Conservation (phyloP, 306 rosid species). For the Castanospermum australe region DNA sequence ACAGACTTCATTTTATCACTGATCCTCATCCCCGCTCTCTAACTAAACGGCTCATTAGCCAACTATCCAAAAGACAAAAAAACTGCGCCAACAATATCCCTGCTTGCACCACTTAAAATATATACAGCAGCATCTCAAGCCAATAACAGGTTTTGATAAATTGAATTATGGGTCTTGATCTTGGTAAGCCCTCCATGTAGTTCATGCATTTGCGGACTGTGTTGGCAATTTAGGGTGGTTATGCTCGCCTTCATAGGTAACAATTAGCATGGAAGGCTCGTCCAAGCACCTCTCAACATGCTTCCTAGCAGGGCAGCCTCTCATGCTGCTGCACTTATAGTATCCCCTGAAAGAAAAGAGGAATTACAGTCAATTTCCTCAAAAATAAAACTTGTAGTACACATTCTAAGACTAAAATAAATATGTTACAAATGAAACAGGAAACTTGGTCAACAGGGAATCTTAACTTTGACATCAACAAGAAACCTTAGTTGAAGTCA, state of each 20-base stretch:
- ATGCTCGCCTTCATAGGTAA: conserved; percentile 98
- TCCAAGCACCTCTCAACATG: conserved; percentile 97
- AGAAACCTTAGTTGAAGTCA: conserved; percentile 1
- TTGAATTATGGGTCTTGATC: conserved; percentile 34
- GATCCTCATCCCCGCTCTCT: conserved; percentile 30
- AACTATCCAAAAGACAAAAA: conserved; percentile 33
- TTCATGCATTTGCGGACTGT: conserved; percentile 78
- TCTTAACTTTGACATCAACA: too few relatives aligned
- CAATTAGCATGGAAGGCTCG: conserved; percentile 91
- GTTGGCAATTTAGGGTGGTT: conserved; percentile 80
- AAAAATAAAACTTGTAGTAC: background rate
- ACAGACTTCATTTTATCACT: conserved; percentile 42
- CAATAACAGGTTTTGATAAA: conserved; percentile 33
- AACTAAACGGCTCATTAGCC: conserved; percentile 40
- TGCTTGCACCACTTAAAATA: conserved; percentile 56
- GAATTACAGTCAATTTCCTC: conserved; percentile 22
- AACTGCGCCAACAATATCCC: conserved; percentile 45
- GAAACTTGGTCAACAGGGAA: too few relatives aligned
- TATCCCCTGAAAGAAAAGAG: conserved; percentile 80
- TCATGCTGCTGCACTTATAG: conserved; percentile 99
- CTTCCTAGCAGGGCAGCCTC: conserved; percentile 99
- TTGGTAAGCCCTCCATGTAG: conserved; percentile 35
- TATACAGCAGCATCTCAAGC: conserved; percentile 73
- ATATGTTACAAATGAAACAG: background rate
- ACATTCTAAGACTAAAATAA: background rate